Percentiles rank a stretch among this genome's conserved stretches.
These are phyloP conservation scores for Phytophthora gonapodyides DNA, from an alignment of 352 stramenopile genomes.

Conservation along the genomic window DNA sequence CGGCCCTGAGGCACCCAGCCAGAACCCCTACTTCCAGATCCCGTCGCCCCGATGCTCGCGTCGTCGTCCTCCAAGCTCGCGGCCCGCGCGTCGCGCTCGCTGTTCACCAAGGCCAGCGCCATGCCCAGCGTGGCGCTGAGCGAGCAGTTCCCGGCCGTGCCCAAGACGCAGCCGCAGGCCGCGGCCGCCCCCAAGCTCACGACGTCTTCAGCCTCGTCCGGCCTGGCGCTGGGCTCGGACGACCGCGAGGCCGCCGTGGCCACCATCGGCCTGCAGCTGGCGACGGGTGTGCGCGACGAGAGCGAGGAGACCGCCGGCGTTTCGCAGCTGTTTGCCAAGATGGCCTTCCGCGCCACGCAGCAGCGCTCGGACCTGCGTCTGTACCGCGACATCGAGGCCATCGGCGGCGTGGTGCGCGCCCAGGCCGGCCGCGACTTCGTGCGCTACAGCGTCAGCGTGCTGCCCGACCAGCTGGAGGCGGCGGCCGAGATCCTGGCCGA, in stretches of 20 bases:
- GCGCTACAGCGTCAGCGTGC: conserved; percentile 77
- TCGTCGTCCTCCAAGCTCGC: conserved; percentile 42
- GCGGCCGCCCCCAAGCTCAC: conserved; percentile 35
- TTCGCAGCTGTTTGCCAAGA: conserved; percentile 81
- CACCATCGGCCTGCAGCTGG: conserved; percentile 70
- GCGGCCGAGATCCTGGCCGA: conserved; percentile 80
- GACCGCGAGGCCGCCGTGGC: conserved; percentile 50
- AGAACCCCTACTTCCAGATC: conserved; percentile 21
- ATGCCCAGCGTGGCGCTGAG: conserved; percentile 61
- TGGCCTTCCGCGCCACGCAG: conserved; percentile 82
- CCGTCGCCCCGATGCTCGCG: conserved; percentile 34
- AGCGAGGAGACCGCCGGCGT: conserved; percentile 72
- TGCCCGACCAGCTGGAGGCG: conserved; percentile 66
- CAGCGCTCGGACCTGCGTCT: conserved; percentile 78
- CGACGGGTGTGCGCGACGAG: conserved; percentile 65
- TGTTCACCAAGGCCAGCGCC: conserved; percentile 66
- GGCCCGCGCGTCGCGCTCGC: conserved; percentile 49
- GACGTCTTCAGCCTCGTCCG: conserved; percentile 50
- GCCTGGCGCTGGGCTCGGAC: conserved; percentile 68
- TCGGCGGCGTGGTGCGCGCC: conserved; percentile 70
- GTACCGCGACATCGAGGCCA: conserved; percentile 82
- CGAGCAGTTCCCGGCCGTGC: conserved; percentile 66
- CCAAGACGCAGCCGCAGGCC: conserved; percentile 40
- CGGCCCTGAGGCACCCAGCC: conserved; percentile 33
- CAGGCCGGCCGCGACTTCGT: conserved; percentile 73